A percentile compares a stretch with the other conserved stretches of the same genome.
Conservation (phyloP, 768 basidiomycete species). For the Trametes cinnabarina region DNA sequence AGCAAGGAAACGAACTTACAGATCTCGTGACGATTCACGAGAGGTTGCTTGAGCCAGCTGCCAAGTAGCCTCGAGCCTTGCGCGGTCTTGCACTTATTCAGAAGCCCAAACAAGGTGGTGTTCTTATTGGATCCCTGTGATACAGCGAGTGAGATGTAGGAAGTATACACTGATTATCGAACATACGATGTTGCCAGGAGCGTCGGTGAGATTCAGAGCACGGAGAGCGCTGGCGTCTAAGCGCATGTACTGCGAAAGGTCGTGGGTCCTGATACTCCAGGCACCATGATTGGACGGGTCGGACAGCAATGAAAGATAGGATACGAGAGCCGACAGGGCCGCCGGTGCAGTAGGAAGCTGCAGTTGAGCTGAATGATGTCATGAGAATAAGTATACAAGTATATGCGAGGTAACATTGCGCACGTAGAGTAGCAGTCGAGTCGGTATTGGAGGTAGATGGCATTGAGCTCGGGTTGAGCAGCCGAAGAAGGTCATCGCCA, state of each 20-base stretch:
- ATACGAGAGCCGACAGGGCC: slow-evolving; percentile 76
- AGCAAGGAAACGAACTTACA: slow-evolving; percentile 44
- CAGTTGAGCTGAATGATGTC: slow-evolving; percentile 63
- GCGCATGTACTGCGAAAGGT: slow-evolving; percentile 92
- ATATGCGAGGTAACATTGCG: slow-evolving; percentile 23
- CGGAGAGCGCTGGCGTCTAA: slow-evolving; percentile 92
- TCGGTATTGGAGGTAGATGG: slow-evolving; percentile 46
- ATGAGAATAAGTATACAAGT: background rate
- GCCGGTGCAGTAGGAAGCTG: slow-evolving; percentile 74
- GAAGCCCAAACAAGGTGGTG: slow-evolving; percentile 81
- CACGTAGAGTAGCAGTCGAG: slow-evolving; percentile 53
- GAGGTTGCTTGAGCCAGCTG: slow-evolving; percentile 93
- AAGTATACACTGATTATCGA: background rate
- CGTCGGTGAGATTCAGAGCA: slow-evolving; percentile 83
- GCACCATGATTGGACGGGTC: slow-evolving; percentile 77
- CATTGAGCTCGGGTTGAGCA: slow-evolving; percentile 50
- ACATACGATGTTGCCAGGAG: slow-evolving; percentile 48
- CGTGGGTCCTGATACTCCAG: slow-evolving; percentile 82
- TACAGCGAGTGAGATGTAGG: background rate
- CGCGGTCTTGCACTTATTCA: slow-evolving; percentile 95
- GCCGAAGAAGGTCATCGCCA: slow-evolving; percentile 72
- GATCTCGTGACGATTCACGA: slow-evolving; percentile 92
- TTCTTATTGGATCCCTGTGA: slow-evolving; percentile 67
- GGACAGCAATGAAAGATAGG: slow-evolving; percentile 76
- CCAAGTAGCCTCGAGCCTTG: slow-evolving; percentile 88